phyloP scores from a whole-genome alignment of 768 basidiomycete genomes.

The Coprinopsis strossmayeri region DNA sequence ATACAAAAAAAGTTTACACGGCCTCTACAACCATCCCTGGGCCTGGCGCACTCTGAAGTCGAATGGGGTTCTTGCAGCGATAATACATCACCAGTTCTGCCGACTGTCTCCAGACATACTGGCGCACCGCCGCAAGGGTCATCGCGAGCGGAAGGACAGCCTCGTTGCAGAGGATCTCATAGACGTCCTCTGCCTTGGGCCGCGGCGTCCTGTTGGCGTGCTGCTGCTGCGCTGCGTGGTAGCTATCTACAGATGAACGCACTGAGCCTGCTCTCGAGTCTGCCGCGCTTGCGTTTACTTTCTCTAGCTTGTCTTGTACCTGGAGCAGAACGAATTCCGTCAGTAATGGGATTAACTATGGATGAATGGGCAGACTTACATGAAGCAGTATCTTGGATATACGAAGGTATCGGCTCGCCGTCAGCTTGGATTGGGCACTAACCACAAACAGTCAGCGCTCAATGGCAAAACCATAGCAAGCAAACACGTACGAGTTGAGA shows the following conservation, averaged over 20 bases:
- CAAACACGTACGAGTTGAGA: constrained; percentile 67
- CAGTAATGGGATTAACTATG: too few relatives aligned
- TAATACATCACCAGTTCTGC: constrained; percentile 75
- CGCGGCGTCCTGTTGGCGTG: constrained; percentile 8
- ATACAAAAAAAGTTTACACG: too few relatives aligned
- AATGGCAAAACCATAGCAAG: too few relatives aligned
- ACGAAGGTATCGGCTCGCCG: constrained; percentile 80
- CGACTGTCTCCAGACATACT: constrained; percentile 80
- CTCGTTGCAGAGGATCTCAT: constrained; percentile 88
- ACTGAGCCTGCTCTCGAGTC: constrained; percentile 24
- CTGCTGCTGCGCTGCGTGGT: background rate
- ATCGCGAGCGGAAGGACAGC: constrained; percentile 77
- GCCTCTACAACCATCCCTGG: too few relatives aligned
- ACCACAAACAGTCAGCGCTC: constrained; percentile 1
- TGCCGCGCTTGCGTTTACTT: constrained; percentile 27
- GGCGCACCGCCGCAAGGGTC: constrained; percentile 86
- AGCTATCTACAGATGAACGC: constrained; percentile 30
- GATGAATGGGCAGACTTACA: too few relatives aligned
- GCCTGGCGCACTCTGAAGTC: too few relatives aligned
- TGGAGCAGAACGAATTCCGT: too few relatives aligned
- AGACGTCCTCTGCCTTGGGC: constrained; percentile 53
- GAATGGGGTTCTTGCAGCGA: too few relatives aligned
- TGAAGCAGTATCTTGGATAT: constrained; percentile 80
- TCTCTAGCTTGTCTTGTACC: constrained; percentile 83
- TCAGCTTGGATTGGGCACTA: constrained; percentile 78